Conservation (phyloP, 345 rosid species). For the Ceriops tagal region DNA sequence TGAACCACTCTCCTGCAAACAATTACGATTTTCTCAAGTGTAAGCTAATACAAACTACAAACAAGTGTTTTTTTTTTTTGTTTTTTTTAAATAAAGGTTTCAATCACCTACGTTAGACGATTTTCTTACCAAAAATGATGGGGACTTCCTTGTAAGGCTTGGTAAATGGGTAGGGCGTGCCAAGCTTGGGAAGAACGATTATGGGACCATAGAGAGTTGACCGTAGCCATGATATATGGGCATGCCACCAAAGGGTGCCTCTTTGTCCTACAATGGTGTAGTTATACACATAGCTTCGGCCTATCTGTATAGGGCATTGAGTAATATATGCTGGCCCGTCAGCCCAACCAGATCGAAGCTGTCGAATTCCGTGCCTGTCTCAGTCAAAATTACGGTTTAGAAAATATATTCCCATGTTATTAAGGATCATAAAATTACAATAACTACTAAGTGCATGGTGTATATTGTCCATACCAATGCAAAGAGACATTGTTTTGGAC, state of each 20-base stretch:
- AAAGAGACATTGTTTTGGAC: slow-evolving; percentile 23
- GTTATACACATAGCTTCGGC: slow-evolving; percentile 21
- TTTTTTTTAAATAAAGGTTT: neutral
- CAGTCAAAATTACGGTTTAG: neutral
- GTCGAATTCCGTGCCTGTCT: slow-evolving; percentile 20
- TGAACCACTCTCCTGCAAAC: slow-evolving; percentile 19
- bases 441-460: neutral
- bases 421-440: neutral
- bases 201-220: slow-evolving; percentile 12
- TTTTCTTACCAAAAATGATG: slow-evolving; percentile 9
- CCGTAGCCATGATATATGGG: slow-evolving; percentile 18
- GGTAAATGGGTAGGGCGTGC: slow-evolving; percentile 12
- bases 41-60: neutral
- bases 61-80: no score
- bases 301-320: slow-evolving; percentile 18
- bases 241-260: slow-evolving; percentile 24
- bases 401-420: neutral
- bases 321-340: slow-evolving; percentile 18
- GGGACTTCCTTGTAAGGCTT: slow-evolving; percentile 21
- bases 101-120: no score
- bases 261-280: slow-evolving; percentile 18
- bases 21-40: neutral
- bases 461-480: slow-evolving; percentile 16
- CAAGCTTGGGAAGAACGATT: slow-evolving; percentile 14
- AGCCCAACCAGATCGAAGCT: slow-evolving; percentile 17